Evolutionary conservation across 2,329 filamentous ascomycete species (phyloP).

Genomic region (Metarhizium brunneum): DNA sequence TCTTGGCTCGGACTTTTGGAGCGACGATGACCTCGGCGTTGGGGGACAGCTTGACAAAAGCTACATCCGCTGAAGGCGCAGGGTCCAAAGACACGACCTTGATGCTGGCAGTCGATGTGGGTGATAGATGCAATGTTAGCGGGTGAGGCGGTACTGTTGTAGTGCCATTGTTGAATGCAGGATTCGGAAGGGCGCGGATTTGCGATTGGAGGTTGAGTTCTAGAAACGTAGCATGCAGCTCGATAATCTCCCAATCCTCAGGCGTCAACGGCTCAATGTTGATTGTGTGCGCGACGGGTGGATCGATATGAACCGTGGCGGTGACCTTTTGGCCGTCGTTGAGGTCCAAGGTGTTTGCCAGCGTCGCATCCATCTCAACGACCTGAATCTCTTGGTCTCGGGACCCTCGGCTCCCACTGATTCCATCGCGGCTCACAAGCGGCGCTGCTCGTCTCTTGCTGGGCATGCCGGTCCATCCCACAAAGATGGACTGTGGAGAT

Average conservation of each 20-base stretch:
- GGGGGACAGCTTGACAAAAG: conserved; percentile 86
- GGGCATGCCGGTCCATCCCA: conserved; percentile 97
- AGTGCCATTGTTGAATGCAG: conserved; percentile 47
- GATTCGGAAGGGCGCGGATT: conserved; percentile 88
- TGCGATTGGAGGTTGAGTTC: conserved; percentile 90
- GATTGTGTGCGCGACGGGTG: conserved; percentile 83
- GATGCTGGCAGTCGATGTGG: conserved; percentile 91
- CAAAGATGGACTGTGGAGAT: conserved; percentile 63
- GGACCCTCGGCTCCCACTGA: conserved; percentile 48
- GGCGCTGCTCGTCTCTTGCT: conserved; percentile 75
- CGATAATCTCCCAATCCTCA: conserved; percentile 98
- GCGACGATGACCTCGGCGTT: conserved; percentile 97
- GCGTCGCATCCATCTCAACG: conserved; percentile 80
- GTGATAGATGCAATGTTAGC: conserved; percentile 84
- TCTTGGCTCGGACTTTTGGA: conserved; percentile 75
- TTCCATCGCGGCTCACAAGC: conserved; percentile 64
- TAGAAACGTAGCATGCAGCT: conserved; percentile 89
- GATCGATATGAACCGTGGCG: conserved; percentile 71
- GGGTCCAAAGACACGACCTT: conserved; percentile 77
- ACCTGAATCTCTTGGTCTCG: conserved; percentile 68
- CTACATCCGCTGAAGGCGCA: conserved; percentile 51
- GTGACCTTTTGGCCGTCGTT: conserved; percentile 72
- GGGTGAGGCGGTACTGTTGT: conserved; percentile 57
- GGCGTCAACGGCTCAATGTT: conserved; percentile 94
- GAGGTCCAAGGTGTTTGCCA: conserved; percentile 69